Percentiles rank a stretch among this genome's conserved stretches.
phyloP scores from a whole-genome alignment of 495 filamentous ascomycete genomes.

The Coniosporium apollinis region DNA sequence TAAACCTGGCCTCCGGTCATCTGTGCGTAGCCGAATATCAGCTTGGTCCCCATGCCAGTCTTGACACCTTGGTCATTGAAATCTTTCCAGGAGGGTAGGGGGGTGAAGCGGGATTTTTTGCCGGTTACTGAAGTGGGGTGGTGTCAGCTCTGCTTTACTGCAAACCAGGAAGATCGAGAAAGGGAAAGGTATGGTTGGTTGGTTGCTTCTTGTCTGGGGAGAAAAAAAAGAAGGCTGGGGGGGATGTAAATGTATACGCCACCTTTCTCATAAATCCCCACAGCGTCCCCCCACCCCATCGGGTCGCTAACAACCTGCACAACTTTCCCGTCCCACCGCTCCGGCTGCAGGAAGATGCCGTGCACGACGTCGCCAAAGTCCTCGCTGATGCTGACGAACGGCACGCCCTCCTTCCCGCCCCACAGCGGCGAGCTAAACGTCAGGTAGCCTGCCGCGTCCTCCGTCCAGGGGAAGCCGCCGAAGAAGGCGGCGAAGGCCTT shows the following conservation, averaged over 20 bases:
- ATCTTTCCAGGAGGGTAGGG: no score
- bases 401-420: conserved; percentile 19
- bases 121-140: no score
- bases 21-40: conserved; percentile 6
- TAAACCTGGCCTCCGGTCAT: conserved; percentile 5
- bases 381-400: conserved; percentile 17
- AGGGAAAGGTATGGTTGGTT: no score
- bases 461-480: conserved; percentile 19
- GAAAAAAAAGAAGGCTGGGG: no score
- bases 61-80: no score
- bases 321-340: conserved; percentile 5
- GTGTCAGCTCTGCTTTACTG: no score
- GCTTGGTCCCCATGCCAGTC: conserved; percentile 7
- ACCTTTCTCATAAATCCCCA: conserved; percentile 6
- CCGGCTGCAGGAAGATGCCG: conserved; percentile 20
- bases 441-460: conserved; percentile 11
- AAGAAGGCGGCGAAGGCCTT: conserved; percentile 14
- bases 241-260: conserved; percentile 1
- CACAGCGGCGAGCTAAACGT: conserved; percentile 12
- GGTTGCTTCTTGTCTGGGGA: no score
- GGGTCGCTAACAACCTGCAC: conserved; percentile 10
- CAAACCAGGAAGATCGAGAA: no score
- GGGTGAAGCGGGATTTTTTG: no score
- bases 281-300: neutral
- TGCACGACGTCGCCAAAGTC: conserved; percentile 24